Base-by-base conservation (phyloP, 2,329 filamentous ascomycete genomes). In the Capronia americana region DNA sequence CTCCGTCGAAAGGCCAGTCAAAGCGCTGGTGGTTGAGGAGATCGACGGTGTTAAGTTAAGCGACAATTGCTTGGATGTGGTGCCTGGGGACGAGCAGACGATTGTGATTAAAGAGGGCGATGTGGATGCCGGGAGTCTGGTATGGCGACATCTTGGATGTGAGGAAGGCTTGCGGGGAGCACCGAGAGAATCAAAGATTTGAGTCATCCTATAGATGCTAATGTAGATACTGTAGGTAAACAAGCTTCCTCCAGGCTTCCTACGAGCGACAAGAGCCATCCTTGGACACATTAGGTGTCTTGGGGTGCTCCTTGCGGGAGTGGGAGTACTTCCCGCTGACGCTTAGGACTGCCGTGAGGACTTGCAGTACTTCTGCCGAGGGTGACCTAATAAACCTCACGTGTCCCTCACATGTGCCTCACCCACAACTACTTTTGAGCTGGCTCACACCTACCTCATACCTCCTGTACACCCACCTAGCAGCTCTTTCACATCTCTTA, bases 1-100 rank as follows among this genome's bases (percentile, higher is more conserved):
- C 7, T n/a, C 44, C 4, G 79, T 82, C 4, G 70, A 75, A 56
- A 84, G 81, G 74, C 84, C 85, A 1, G 84, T 84, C 1, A 87
- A 87, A 69, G 84, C 85, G 4, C 73, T 87, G 17, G 84, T 86
- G 2, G 85, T 86, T 68, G 85, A 86, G 72, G 85, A 86, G 71
- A 75, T 82, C 61, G 80, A 84, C 48, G 84, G 83, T 7, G 79
- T 86, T 26, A 76, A 80, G 5, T 74, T 86, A n/a, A 79, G 82
- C 56, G 84, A 87, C 72, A 86, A 83, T 70, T 84, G 83, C 7
- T 78, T 87, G 55, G 85, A 87, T 70, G 74, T 86, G 63, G 81
- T 85, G 3, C 85, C 85, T 14, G 84, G 84, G 2, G 85, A 86
- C 71, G 82, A 83, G 65, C 84, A 86, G 71, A 71, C 64, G 2